Conservation (phyloP, 1,139 yeast genomes). For the Debaryomyces psychrophilus region DNA sequence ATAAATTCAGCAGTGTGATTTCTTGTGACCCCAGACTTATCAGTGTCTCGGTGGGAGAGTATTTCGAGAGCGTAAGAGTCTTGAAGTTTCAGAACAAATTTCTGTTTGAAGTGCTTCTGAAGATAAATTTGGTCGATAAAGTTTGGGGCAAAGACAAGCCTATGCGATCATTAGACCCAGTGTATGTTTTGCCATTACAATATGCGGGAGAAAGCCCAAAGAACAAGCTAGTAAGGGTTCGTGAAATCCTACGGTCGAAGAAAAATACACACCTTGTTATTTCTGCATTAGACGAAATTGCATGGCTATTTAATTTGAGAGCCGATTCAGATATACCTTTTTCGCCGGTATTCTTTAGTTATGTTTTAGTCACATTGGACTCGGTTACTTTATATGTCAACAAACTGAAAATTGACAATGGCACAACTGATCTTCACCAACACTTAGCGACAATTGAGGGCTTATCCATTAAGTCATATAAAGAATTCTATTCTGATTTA, state of each 20-base stretch:
- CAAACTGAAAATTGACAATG: conserved; percentile 31
- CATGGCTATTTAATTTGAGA: conserved; percentile 58
- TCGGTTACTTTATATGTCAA: conserved; percentile 42
- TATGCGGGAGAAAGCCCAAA: conserved; percentile 49
- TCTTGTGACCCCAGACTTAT: conserved; percentile 46
- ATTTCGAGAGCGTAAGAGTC: conserved; percentile 29
- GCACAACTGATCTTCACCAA: conserved; percentile 21
- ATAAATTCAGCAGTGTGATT: conserved; percentile 38
- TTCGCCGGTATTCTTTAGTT: conserved; percentile 55
- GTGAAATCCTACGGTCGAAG: conserved; percentile 26
- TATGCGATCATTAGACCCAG: conserved; percentile 36
- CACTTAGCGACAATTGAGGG: conserved; percentile 33
- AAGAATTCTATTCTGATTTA: conserved; percentile 36
- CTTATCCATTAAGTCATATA: conserved; percentile 34
- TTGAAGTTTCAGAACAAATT: conserved; percentile 25
- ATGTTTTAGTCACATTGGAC: conserved; percentile 38
- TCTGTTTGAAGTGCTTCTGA: conserved; percentile 35
- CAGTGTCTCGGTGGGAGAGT: conserved; percentile 38
- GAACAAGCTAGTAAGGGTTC: conserved; percentile 34
- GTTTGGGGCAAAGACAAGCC: conserved; percentile 50
- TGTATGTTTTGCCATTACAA: conserved; percentile 41
- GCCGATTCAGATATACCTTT: conserved; percentile 48
- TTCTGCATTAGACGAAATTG: conserved; percentile 54
- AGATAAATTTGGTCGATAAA: conserved; percentile 39
- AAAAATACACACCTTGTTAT: conserved; percentile 37